Evolutionary conservation across 306 rosid genomes (phyloP), one percentile per base, ranked within the genome.

Genomic region (Lablab purpureus): DNA sequence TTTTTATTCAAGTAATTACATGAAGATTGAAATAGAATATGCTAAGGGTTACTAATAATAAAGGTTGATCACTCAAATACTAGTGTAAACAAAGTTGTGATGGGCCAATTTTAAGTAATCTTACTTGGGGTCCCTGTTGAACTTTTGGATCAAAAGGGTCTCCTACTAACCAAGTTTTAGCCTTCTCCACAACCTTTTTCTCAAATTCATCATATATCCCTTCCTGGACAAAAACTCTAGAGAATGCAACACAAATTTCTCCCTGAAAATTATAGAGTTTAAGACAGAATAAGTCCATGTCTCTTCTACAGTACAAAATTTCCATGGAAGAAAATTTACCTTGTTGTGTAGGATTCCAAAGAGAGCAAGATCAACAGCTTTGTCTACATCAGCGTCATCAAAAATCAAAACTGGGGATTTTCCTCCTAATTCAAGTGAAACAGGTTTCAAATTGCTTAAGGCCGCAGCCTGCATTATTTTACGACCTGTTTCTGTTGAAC

Each of bases 361-460:
- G 28, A 92, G 88, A 36, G 99, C 97, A 72, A 95, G 90, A 4
- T 85, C 91, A 71, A 86, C 80, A 67, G 99, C 99, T 78, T 83
- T 84, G 32, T 91, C 84, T 0, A 90, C 50, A 83, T 94, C 91
- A 82, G 95, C 98, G 72, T 95, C 99, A 28, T 95, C 88, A 60
- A 95, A 95, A 77, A 95, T 79, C 4, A 95, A 13, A 32, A 92
- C 88, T 5, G 99, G 97, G 0, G 99, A 94, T 83, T 94, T 94
- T 52, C 97, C 97, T 67, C 97, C 97, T 82, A 94, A 84, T 87
- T 94, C 97, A 8, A 94, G 92, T 12, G 92, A 91, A 25, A 91
- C 90, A 11, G 79, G 49, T 81, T 94, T 94, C 86, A 94, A 78
- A 72, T 94, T 94, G 76, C 99, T 94, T 79, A 66, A 70, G 13